phyloP scores from a whole-genome alignment of 805 yeast species.

The Brettanomyces naardenensis region DNA sequence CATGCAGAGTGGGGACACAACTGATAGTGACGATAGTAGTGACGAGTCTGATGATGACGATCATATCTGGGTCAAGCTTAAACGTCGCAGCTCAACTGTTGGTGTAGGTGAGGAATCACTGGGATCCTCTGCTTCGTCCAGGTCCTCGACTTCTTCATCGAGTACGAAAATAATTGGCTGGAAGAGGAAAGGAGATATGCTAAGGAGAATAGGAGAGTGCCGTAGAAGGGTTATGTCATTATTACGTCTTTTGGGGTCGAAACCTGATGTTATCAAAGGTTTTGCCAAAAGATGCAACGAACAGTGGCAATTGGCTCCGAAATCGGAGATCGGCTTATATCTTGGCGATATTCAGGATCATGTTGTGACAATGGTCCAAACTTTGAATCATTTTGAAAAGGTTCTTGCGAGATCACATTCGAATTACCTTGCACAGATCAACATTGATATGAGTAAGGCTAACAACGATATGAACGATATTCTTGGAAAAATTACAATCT shows the following conservation, averaged over 20 bases:
- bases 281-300: slow-evolving; percentile 88
- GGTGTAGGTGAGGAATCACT: slow-evolving; percentile 16
- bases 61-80: slow-evolving; percentile 23
- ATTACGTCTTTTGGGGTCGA: slow-evolving; percentile 74
- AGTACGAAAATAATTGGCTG: slow-evolving; percentile 51
- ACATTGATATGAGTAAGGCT: slow-evolving; percentile 95
- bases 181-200: slow-evolving; percentile 92
- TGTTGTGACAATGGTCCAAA: slow-evolving; percentile 93
- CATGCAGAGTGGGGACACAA: slow-evolving; percentile 66
- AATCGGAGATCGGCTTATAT: slow-evolving; percentile 87
- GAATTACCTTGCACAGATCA: slow-evolving; percentile 91
- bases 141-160: slow-evolving; percentile 26
- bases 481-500: slow-evolving; percentile 81
- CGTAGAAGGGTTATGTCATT: slow-evolving; percentile 92
- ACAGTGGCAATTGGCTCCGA: slow-evolving; percentile 71
- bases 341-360: slow-evolving; percentile 97
- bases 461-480: slow-evolving; percentile 97
- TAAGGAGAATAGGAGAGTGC: slow-evolving; percentile 90
- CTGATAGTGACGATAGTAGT: slow-evolving; percentile 37
- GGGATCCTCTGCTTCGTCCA: slow-evolving; percentile 11
- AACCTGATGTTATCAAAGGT: slow-evolving; percentile 97
- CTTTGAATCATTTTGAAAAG: slow-evolving; percentile 90
- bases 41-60: slow-evolving; percentile 34
- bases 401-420: slow-evolving; percentile 91
- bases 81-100: slow-evolving; percentile 22